Evolutionary conservation across 345 rosid species (phyloP).

Genomic region (Mallotus nudiflorus): DNA sequence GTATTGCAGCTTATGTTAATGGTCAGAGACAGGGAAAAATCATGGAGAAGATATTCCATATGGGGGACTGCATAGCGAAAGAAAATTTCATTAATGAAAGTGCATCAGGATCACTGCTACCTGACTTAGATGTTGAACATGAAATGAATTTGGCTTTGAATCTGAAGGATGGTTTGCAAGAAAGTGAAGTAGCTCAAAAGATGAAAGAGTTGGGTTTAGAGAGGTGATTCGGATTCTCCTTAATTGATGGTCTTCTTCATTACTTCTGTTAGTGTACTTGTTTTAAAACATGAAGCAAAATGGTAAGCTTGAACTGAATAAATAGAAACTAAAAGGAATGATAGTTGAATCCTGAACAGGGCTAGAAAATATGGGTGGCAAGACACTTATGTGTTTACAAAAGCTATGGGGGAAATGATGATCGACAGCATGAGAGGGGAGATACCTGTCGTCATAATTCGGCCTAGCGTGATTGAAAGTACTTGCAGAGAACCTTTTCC

Average conservation of each 20-base stretch:
- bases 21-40: slow-evolving; percentile 92
- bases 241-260: background rate
- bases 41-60: slow-evolving; percentile 73
- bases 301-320: background rate
- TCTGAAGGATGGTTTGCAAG: slow-evolving; percentile 35
- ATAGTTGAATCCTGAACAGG: slow-evolving; percentile 33
- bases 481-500: slow-evolving; percentile 91
- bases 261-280: background rate
- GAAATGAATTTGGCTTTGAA: slow-evolving; percentile 62
- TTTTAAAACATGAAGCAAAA: background rate
- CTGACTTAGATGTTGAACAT: slow-evolving; percentile 52
- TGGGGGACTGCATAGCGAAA: slow-evolving; percentile 70
- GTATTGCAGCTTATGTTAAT: slow-evolving; percentile 73
- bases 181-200: slow-evolving; percentile 47
- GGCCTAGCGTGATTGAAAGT: slow-evolving; percentile 92
- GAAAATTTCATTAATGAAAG: slow-evolving; percentile 49
- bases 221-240: slow-evolving; percentile 41
- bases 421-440: slow-evolving; percentile 72
- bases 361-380: slow-evolving; percentile 93
- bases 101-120: slow-evolving; percentile 23
- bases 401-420: slow-evolving; percentile 99
- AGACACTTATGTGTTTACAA: slow-evolving; percentile 88
- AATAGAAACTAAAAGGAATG: slow-evolving; percentile 7
- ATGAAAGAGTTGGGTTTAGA: slow-evolving; percentile 83
- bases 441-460: slow-evolving; percentile 70